A percentile compares a stretch with the other conserved stretches of the same genome.
Conservation (phyloP, 768 basidiomycete genomes). For the Russula griseocarnosa region DNA sequence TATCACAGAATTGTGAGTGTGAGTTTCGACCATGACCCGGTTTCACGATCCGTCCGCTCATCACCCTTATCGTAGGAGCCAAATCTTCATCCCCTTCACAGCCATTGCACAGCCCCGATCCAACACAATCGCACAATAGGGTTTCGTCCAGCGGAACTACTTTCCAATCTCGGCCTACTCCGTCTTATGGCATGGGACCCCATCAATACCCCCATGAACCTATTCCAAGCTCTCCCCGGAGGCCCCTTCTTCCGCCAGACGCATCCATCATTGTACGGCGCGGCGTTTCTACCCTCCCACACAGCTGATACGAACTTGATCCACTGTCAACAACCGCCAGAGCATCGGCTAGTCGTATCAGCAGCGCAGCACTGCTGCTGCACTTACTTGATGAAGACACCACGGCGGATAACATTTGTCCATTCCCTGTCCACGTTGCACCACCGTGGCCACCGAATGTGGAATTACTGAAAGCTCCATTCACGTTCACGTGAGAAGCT, state of each 20-base stretch:
- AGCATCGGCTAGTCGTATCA: conserved; percentile 21
- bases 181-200: conserved; percentile 10
- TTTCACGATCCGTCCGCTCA: conserved; percentile 25
- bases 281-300: conserved; percentile 4
- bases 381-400: conserved; percentile 66
- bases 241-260: conserved; percentile 33
- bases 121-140: conserved; percentile 28
- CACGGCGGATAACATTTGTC: conserved; percentile 31
- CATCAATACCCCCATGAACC: conserved; percentile 7
- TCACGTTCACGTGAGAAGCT: conserved; percentile 73
- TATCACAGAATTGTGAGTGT: conserved; percentile 16
- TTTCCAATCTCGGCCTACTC: conserved; percentile 12
- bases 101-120: conserved; percentile 26
- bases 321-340: conserved; percentile 16
- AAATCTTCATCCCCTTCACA: conserved; percentile 27
- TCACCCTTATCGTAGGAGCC: conserved; percentile 27
- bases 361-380: conserved; percentile 30
- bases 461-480: conserved; percentile 78
- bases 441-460: conserved; percentile 88
- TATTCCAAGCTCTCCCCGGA: conserved; percentile 26
- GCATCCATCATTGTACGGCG: conserved; percentile 29
- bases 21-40: conserved; percentile 14
- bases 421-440: conserved; percentile 36
- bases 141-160: conserved; percentile 24
- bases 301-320: conserved; percentile 4